Evolutionary conservation across 768 basidiomycete species (phyloP), one percentile per base, ranked within the genome.

Genomic region (Mycena polygramma): DNA sequence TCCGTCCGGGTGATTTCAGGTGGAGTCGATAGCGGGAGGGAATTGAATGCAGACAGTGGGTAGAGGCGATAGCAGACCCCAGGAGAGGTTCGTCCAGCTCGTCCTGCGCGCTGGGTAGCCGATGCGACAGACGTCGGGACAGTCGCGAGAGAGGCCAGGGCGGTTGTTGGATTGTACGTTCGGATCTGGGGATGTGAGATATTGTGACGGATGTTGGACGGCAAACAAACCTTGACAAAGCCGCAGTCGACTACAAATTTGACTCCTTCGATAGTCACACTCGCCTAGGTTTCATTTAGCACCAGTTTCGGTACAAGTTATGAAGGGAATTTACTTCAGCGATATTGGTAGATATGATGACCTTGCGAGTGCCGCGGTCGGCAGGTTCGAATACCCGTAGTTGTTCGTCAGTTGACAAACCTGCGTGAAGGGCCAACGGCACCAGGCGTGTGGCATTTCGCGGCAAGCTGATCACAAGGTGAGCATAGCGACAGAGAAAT

Each of bases 261-360:
- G 70, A 99, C 91, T 4, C 97, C 96, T 49, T 98, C 95, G 66
- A 99, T 98, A 0, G 98, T 99, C 26, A 99, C 93, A 77, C 94
- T 96, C 19, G 98, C 97, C 94, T 95, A 66, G 55, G 45, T 26
- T n/a, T 46, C 41, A 35, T 49, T 57, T 48, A 57, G 24, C 17
- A 24, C 5, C 39, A 24, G 26, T 14, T 30, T 43, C 24, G 61
- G n/a, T 41, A 35, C 22, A n/a, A 54, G 15, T 8, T 14, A 46
- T 43, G 20, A 2, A 26, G 59, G 7, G 20, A 30, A 60, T 81
- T 26, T 72, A 92, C 94, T 81, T 99, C 98, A 19, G 98, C 98
- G 57, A 99, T 97, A 78, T 99, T 99, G 0, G 98, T 99, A 5
- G 94, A 88, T 36, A 98, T 88, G 60, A 99, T 91, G 60, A 98